Percentiles rank a stretch among this genome's conserved stretches.
These are phyloP conservation scores for Filobasidium uniguttulatum DNA, from an alignment of 1,284 basidiomycete genomes.

Conservation along the genomic window DNA sequence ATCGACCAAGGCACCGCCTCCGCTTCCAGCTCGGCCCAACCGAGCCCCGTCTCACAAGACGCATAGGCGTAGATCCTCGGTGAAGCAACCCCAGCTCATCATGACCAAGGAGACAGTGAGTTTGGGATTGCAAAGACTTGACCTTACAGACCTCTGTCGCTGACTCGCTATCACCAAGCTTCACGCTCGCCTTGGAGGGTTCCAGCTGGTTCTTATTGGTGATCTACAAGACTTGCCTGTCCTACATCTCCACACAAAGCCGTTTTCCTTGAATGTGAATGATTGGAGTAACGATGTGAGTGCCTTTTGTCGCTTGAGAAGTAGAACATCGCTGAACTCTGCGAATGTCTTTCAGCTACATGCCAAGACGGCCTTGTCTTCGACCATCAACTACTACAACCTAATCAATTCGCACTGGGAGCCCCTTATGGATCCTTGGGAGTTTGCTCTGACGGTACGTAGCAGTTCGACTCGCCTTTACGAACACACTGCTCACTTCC, in stretches of 20 bases:
- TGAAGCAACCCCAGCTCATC: conserved; percentile 43
- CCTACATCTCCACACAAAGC: conserved; percentile 72
- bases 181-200: conserved; percentile 70
- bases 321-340: neutral
- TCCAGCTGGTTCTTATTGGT: conserved; percentile 86
- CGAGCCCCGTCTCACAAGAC: neutral
- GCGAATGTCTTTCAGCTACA: conserved; percentile 46
- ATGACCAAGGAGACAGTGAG: conserved; percentile 67
- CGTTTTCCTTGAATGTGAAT: conserved; percentile 67
- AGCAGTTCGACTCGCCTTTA: neutral
- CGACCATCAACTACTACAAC: conserved; percentile 91
- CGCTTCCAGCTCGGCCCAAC: conserved; percentile 36
- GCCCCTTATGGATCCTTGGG: conserved; percentile 98
- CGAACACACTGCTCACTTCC: neutral
- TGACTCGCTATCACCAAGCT: conserved; percentile 27
- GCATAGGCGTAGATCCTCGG: conserved; percentile 38
- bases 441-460: conserved; percentile 59
- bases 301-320: neutral
- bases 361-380: conserved; percentile 63
- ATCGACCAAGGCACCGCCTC: neutral
- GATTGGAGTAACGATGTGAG: conserved; percentile 89
- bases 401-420: conserved; percentile 98
- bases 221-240: conserved; percentile 92
- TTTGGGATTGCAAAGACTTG: no score
- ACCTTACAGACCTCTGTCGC: no score